Evolutionary conservation across 1,139 yeast genomes (phyloP), one percentile per base, ranked within the genome.

Genomic region (Suhomyces kunorum): DNA sequence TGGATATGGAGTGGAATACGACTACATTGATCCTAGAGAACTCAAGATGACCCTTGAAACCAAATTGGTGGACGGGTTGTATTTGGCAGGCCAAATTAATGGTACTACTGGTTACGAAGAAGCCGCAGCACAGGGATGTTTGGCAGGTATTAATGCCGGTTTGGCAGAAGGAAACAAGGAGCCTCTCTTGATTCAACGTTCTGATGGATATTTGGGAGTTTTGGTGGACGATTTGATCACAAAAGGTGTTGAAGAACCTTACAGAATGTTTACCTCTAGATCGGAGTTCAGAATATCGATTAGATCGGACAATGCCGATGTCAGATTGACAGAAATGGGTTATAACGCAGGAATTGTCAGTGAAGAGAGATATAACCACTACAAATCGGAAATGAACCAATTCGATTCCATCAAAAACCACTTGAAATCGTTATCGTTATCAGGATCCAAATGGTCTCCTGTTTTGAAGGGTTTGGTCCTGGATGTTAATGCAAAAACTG

Each of bases 101-200:
- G 99, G 99, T 32, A 94, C 99, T 1, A 94, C 99, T 0, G 99
- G 99, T 0, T 94, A 94, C 54, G 99, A 94, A 64, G 99, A 94
- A 59, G 99, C 99, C 0, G 96, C 97, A 2, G 83, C 98, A 0
- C 98, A 92, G 58, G 99, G 99, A 1, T 76, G 90, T 42, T 66
- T 94, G 36, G 98, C 99, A 1, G 99, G 99, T 6, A 84, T 90
- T 28, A 94, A 94, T 59, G 98, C 98, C 0, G 92, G 90, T 0
- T 68, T 83, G 18, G 55, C 78, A 0, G 54, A 62, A 15, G 54
- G 59, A 36, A 54, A 60, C 0, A 68, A 68, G 28, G 71, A 68
- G 0, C 76, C 80, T 1, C 63, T 92, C 45, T 67, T 70, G 24
- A 55, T 94, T 14, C 73, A 79, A 13, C 70, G 99, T 46, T 76